Percentiles rank a stretch among this genome's conserved stretches.
Evolutionary conservation across 352 stramenopile species (phyloP).

Genomic region (Phytophthora cactorum): DNA sequence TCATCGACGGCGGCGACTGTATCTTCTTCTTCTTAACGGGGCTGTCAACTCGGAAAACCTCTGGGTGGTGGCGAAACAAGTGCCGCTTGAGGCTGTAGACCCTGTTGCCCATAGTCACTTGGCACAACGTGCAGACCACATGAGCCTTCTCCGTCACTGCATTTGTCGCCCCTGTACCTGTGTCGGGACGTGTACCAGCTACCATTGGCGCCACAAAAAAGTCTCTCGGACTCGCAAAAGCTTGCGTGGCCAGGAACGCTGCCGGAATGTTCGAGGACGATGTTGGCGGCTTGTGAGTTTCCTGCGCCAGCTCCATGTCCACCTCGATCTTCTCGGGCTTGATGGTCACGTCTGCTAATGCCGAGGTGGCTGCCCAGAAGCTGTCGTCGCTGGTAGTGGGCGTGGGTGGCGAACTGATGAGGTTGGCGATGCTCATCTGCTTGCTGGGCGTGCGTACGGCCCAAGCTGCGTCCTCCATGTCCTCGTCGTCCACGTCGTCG

Average conservation of each 20-base stretch:
- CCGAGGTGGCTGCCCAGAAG: conserved; percentile 30
- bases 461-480: conserved; percentile 21
- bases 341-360: conserved; percentile 31
- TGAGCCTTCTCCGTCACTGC: conserved; percentile 29
- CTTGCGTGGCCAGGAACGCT: conserved; percentile 48
- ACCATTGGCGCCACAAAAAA: conserved; percentile 45
- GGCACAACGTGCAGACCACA: conserved; percentile 55
- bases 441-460: conserved; percentile 21
- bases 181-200: conserved; percentile 1
- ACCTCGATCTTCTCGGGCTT: conserved; percentile 34
- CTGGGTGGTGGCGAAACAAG: conserved; percentile 49
- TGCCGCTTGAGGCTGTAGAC: conserved; percentile 60
- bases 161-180: conserved; percentile 2
- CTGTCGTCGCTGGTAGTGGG: conserved; percentile 35
- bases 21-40: conserved; percentile 20
- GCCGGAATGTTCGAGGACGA: conserved; percentile 45
- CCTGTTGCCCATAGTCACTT: conserved; percentile 50
- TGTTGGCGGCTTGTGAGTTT: conserved; percentile 5
- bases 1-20: conserved; percentile 21
- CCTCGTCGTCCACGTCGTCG: conserved; percentile 22
- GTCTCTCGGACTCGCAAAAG: conserved; percentile 51
- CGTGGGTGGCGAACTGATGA: conserved; percentile 43
- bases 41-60: conserved; percentile 50
- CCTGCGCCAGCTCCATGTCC: conserved; percentile 14
- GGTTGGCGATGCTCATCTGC: conserved; percentile 49